phyloP scores from a whole-genome alignment of 2,329 filamentous ascomycete genomes.

The Passalora sequoiae region DNA sequence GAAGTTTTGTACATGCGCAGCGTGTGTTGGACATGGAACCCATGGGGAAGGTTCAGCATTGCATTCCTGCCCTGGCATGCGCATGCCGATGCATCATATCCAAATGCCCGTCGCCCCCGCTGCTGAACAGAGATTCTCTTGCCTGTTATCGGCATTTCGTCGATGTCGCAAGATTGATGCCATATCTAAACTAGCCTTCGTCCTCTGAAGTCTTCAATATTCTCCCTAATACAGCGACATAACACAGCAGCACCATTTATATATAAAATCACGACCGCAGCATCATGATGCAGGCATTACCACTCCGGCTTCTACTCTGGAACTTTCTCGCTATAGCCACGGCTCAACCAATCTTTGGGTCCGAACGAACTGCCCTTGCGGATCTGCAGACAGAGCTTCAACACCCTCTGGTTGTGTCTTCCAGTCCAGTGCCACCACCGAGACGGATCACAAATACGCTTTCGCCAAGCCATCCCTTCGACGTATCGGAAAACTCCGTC shows the following conservation, averaged over 20 bases:
- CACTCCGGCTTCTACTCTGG: not conserved
- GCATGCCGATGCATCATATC: not conserved
- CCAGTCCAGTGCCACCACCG: conserved; percentile 3
- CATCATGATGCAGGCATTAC: conserved; percentile 1
- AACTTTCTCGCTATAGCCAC: not conserved
- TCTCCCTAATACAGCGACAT: not conserved
- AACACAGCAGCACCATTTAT: not conserved
- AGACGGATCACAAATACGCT: not conserved
- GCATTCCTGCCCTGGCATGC: not conserved
- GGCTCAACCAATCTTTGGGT: conserved; percentile 1
- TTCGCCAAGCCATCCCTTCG: conserved; percentile 11
- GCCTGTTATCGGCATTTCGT: not conserved
- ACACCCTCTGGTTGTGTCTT: conserved; percentile 4
- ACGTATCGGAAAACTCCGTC: conserved; percentile 27
- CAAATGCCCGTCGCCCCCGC: not conserved
- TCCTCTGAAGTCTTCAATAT: not conserved
- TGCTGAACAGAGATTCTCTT: not conserved
- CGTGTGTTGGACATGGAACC: no score
- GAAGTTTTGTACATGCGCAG: no score
- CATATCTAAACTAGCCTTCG: not conserved
- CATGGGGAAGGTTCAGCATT: not conserved
- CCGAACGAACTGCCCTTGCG: not conserved
- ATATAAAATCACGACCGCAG: no score
- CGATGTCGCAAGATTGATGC: not conserved
- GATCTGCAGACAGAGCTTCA: conserved; percentile 9